A percentile compares a stretch with the other conserved stretches of the same genome.
These are phyloP conservation scores for Xylaria castorea DNA, from an alignment of 495 filamentous ascomycete species.

Conservation along the genomic window DNA sequence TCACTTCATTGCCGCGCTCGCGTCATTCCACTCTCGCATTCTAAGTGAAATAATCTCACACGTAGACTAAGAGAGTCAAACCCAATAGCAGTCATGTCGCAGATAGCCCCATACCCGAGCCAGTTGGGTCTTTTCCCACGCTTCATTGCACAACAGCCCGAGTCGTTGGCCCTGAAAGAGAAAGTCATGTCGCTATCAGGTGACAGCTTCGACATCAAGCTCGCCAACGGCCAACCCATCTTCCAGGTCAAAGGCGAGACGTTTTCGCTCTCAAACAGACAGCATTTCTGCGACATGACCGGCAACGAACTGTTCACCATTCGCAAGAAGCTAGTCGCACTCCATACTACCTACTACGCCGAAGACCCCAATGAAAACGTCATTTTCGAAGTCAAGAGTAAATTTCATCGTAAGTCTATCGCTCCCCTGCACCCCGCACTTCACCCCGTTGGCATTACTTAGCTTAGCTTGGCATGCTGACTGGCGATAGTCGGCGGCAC, in stretches of 20 bases:
- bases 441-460: no score
- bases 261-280: conserved; percentile 47
- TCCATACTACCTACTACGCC: conserved; percentile 57
- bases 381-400: conserved; percentile 59
- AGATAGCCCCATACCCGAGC: conserved; percentile 45
- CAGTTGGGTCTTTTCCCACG: conserved; percentile 56
- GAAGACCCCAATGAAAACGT: conserved; percentile 49
- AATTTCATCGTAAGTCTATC: conserved; percentile 52
- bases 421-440: neutral
- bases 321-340: conserved; percentile 55
- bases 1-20: neutral
- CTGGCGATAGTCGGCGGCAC: conserved; percentile 47
- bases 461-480: neutral
- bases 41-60: neutral
- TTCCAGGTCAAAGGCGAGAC: conserved; percentile 61
- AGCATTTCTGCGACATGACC: conserved; percentile 52
- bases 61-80: neutral
- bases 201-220: conserved; percentile 63
- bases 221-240: conserved; percentile 51
- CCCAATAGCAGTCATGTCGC: conserved; percentile 10
- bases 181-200: conserved; percentile 61
- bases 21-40: neutral
- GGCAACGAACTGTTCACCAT: conserved; percentile 61
- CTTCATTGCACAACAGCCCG: conserved; percentile 53
- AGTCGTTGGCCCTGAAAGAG: conserved; percentile 61